Evolutionary conservation across 78 protist species (phyloP).

Genomic region (Dictyostelium brefeldianum): DNA sequence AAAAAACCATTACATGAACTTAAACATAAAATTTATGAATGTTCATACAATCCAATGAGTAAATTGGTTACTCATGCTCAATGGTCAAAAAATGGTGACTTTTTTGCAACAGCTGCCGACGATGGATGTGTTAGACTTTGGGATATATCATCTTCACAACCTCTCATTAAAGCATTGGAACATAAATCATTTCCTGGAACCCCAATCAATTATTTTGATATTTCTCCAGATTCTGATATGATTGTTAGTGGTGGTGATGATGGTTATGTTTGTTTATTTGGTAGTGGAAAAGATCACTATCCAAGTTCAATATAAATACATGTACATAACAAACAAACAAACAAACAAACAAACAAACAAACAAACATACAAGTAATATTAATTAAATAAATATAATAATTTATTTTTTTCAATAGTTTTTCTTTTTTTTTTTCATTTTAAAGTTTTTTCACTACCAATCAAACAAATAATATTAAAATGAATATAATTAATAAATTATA

Average conservation of each 20-base stretch:
- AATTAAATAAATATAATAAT: no score
- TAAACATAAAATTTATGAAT: not conserved
- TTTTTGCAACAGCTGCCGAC: conserved; percentile 11
- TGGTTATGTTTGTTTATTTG: conserved; percentile 12
- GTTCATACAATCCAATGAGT: not conserved
- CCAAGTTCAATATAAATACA: no score
- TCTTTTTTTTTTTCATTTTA: no score
- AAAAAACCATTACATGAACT: conserved; percentile 6
- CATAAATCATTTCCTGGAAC: conserved; percentile 2
- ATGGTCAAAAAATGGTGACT: conserved; percentile 29
- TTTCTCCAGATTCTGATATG: conserved; percentile 5
- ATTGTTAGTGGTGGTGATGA: conserved; percentile 33
- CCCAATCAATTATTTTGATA: conserved; percentile 5
- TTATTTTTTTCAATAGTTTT: no score
- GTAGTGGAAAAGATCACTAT: not conserved
- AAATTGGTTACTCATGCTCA: conserved; percentile 21
- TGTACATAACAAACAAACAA: no score
- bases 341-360: no score
- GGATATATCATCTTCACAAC: not conserved
- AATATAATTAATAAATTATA: no score
- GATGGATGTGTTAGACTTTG: conserved; percentile 33
- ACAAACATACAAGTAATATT: no score
- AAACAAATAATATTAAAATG: no score
- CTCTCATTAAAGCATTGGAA: not conserved
- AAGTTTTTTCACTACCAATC: no score